These are phyloP conservation scores for Xylaria sp. DNA, from an alignment of 2,329 filamentous ascomycete species.

Conservation along the genomic window DNA sequence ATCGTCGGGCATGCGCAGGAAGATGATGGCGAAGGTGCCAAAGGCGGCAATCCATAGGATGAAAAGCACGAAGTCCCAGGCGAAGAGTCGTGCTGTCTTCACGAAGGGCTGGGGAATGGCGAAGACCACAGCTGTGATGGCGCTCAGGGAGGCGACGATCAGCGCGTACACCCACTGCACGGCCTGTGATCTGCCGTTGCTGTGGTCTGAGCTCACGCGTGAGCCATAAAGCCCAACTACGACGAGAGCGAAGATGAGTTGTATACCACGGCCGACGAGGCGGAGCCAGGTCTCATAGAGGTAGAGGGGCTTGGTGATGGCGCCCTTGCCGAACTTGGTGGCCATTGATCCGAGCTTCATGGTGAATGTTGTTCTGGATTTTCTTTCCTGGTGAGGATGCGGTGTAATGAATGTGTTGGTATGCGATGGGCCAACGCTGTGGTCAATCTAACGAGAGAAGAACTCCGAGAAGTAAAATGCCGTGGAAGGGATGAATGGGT, in stretches of 20 bases:
- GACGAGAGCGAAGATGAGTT: constrained; percentile 75
- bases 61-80: constrained; percentile 57
- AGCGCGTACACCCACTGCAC: constrained; percentile 74
- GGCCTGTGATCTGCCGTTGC: constrained; percentile 53
- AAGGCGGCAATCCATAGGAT: constrained; percentile 72
- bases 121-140: constrained; percentile 59
- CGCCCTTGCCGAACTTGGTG: constrained; percentile 52
- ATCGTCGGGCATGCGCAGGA: constrained; percentile 66
- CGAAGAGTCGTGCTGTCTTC: constrained; percentile 55
- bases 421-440: not conserved
- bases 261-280: constrained; percentile 68
- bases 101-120: constrained; percentile 50
- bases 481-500: constrained; percentile 11
- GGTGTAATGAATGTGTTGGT: not conserved
- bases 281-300: constrained; percentile 60
- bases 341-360: constrained; percentile 42
- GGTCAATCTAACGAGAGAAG: constrained; percentile 2
- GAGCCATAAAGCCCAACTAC: constrained; percentile 75
- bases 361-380: constrained; percentile 1
- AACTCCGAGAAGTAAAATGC: constrained; percentile 1
- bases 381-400: constrained; percentile 9
- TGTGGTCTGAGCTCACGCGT: constrained; percentile 62
- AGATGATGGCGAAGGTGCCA: constrained; percentile 77
- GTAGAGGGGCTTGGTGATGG: constrained; percentile 57
- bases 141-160: constrained; percentile 64